Percentiles rank a stretch among this genome's conserved stretches.
Evolutionary conservation across 257 asterid genomes (phyloP).

Genomic region (Capsicum pubescens): DNA sequence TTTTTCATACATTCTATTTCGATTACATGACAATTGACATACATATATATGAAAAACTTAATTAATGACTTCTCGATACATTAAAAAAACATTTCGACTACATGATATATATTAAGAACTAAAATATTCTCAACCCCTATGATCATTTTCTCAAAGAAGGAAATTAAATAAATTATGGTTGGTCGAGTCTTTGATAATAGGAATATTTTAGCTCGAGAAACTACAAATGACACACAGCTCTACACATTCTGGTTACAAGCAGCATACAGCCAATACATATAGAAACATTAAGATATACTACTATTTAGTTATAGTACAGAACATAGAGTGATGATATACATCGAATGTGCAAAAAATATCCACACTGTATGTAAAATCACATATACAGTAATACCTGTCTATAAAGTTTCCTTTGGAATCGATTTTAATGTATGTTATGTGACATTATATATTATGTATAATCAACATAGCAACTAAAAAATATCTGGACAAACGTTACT

Average conservation of each 20-base stretch:
- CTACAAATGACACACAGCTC: constrained; percentile 73
- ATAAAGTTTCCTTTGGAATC: too few species aligned
- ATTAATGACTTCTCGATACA: not conserved
- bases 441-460: too few species aligned
- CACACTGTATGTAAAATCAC: too few species aligned
- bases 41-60: too few species aligned
- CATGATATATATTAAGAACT: not conserved
- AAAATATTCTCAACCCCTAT: not conserved
- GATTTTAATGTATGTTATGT: too few species aligned
- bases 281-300: constrained; percentile 18
- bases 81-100: not conserved
- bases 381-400: too few species aligned
- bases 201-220: constrained; percentile 59
- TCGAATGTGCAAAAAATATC: too few species aligned
- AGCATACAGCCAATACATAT: constrained; percentile 75
- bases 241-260: constrained; percentile 77
- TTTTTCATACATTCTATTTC: not conserved
- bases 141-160: not conserved
- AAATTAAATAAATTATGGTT: not conserved
- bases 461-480: too few species aligned
- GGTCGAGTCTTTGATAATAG: not conserved
- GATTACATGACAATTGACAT: too few species aligned
- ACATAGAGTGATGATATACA: too few species aligned
- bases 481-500: too few species aligned
- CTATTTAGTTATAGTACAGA: not conserved